Evolutionary conservation across 1,139 yeast genomes (phyloP).

Genomic region (Wickerhamomyces sp.): DNA sequence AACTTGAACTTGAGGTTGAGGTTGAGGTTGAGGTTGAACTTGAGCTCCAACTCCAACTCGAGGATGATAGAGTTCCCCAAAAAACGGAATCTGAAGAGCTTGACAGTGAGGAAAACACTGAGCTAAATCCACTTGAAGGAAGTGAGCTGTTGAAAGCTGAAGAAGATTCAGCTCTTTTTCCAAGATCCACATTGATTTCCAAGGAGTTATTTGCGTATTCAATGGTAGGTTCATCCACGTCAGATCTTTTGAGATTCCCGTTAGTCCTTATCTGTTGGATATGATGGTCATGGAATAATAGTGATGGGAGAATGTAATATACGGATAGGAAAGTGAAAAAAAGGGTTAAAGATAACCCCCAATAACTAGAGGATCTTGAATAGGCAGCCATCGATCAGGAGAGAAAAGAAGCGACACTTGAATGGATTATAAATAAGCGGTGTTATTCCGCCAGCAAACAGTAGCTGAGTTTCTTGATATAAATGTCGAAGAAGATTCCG

Average conservation of each 20-base stretch:
- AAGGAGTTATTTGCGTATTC: background rate
- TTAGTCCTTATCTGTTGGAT: background rate
- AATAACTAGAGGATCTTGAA: background rate
- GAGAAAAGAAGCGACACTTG: background rate
- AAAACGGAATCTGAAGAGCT: background rate
- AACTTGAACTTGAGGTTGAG: background rate
- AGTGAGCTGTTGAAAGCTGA: background rate
- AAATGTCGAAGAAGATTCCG: too few relatives aligned
- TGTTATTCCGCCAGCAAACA: too few relatives aligned
- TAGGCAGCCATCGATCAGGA: background rate
- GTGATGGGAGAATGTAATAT: background rate
- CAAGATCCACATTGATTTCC: background rate
- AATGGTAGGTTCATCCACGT: background rate
- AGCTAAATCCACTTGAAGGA: background rate
- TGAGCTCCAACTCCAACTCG: background rate
- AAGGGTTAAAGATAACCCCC: background rate
- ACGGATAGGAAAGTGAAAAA: background rate
- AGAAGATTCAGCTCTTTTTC: constrained; percentile 1
- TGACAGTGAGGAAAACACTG: background rate
- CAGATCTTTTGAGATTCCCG: background rate
- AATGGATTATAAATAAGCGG: too few relatives aligned
- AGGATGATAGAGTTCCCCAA: background rate
- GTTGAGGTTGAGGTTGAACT: background rate
- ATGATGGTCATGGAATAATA: background rate
- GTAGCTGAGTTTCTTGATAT: too few relatives aligned